Base-by-base conservation (phyloP, 352 stramenopile species). In the Saprolegnia parasitica region DNA sequence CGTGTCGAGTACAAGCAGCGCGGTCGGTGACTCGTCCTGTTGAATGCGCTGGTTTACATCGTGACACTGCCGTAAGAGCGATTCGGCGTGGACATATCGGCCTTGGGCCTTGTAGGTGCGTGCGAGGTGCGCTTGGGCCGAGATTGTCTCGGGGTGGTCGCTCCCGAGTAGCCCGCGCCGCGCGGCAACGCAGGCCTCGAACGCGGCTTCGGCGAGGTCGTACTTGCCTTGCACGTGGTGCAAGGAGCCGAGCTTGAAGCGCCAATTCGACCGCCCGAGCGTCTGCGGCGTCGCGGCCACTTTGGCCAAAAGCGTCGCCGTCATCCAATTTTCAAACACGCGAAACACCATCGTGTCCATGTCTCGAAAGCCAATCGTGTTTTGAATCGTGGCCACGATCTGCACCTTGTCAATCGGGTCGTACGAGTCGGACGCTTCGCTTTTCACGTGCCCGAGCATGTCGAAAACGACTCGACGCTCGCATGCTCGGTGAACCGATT, bases 311-410 rank as follows among this genome's bases (percentile, higher is more conserved):
- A n/a, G 29, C 46, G 58, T 42, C 15, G 11, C 24, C 8, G 39
- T 21, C 58, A 66, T 66, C 58, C 58, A 66, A 8, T 18, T 24
- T 9, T 24, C 26, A 42, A 66, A 42, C 1, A 54, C 58, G 13
- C 58, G 32, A 66, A 66, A 66, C 9, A 66, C 37, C 16, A 55
- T 66, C 5, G 23, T 57, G 23, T 66, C 58, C 1, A 66, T 42
- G 8, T 57, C 24, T 6, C 20, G 13, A 54, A 66, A 66, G 40
- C 58, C 58, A 18, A 66, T n/a, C 8, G 29, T n/a, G 23, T 8
- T 23, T 15, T 66, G n/a, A 42, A 66, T 55, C 21, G 29, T 10
- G n/a, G n/a, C 23, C 8, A 11, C 11, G 46, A 66, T 57, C 8
- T 11, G 26, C 18, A 23, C 23, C 15, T n/a, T 16, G 35, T 66